Conservation (phyloP, 2,329 filamentous ascomycete genomes). For the Xylaria sp. region DNA sequence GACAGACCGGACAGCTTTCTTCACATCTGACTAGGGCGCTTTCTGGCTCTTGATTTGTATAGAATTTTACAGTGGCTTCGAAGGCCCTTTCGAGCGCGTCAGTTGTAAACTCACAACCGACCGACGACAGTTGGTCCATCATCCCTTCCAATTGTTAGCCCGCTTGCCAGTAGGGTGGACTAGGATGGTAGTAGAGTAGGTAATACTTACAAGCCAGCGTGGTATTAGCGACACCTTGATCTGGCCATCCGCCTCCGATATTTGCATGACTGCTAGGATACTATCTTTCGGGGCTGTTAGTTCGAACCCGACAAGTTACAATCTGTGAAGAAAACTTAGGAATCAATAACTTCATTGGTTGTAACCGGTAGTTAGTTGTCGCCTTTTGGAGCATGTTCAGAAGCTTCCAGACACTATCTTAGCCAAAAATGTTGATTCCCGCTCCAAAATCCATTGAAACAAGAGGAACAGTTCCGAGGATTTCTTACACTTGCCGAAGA, state of each 20-base stretch:
- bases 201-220: constrained; percentile 50
- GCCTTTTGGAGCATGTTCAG: background rate
- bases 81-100: constrained; percentile 46
- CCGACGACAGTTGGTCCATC: constrained; percentile 65
- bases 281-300: no score
- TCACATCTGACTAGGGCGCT: constrained; percentile 25
- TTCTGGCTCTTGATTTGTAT: constrained; percentile 50
- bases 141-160: constrained; percentile 57
- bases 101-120: constrained; percentile 60
- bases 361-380: constrained; percentile 57
- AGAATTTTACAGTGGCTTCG: constrained; percentile 53
- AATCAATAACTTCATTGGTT: no score
- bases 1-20: constrained; percentile 18
- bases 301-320: no score
- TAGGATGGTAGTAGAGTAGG: background rate
- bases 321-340: no score
- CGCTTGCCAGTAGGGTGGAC: background rate
- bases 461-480: background rate
- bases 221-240: constrained; percentile 56
- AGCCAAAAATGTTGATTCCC: background rate
- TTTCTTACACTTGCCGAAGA: constrained; percentile 53
- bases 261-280: constrained; percentile 74
- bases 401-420: background rate
- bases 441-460: background rate
- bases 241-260: constrained; percentile 73